These are phyloP conservation scores for Sugiyamaella neomexicana DNA, from an alignment of 1,139 yeast species.

Conservation along the genomic window DNA sequence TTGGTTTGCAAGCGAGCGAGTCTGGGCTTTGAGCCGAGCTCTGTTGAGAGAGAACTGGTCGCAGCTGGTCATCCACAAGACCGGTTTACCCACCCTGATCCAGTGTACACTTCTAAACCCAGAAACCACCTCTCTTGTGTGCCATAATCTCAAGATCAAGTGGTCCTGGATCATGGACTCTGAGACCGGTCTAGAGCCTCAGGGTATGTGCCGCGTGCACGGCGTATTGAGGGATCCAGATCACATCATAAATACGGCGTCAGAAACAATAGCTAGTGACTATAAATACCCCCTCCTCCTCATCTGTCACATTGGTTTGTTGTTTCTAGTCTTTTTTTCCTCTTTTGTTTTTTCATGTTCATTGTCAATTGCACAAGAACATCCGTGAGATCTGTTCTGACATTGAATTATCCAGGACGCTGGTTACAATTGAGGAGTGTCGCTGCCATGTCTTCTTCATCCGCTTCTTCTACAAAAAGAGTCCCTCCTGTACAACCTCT, in stretches of 20 bases:
- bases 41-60: too few species aligned
- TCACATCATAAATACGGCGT: not conserved
- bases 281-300: not conserved
- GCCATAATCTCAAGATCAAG: too few species aligned
- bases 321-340: not conserved
- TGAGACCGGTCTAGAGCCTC: not conserved
- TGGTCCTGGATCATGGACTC: too few species aligned
- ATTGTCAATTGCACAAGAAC: slow-evolving; percentile 1
- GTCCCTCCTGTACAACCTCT: slow-evolving; percentile 53
- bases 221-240: not conserved
- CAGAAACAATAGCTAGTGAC: not conserved
- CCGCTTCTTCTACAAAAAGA: slow-evolving; percentile 17
- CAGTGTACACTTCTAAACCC: too few species aligned
- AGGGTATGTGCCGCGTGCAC: not conserved
- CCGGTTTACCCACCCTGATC: too few species aligned
- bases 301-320: not conserved
- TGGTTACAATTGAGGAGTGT: not conserved
- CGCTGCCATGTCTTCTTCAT: slow-evolving; percentile 1
- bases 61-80: too few species aligned
- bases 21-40: too few species aligned
- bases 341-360: not conserved
- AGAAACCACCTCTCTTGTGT: too few species aligned
- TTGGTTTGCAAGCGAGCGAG: too few species aligned
- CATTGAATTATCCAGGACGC: not conserved
- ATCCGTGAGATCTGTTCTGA: not conserved